Base-by-base conservation (phyloP, 176 grass and related monocot genomes). In the Ananas comosus region DNA sequence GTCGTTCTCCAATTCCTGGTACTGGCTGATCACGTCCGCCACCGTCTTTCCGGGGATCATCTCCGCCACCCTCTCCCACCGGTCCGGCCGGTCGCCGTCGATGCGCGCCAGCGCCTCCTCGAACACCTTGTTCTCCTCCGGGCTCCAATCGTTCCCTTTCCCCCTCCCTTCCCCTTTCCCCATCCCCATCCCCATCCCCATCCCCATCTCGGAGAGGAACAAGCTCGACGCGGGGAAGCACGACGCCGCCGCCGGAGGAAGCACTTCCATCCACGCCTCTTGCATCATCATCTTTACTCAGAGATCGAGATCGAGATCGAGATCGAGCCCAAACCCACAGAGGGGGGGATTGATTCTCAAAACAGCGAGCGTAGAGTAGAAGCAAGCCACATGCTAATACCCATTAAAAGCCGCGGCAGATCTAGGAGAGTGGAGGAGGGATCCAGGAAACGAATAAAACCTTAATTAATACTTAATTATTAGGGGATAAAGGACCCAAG, bases 61-160 rank as follows among this genome's bases (percentile, higher is more conserved):
- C 2, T 28, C 65, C 4, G 74, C 65, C 65, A 77, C 65, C 52
- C 48, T 47, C 33, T 48, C 74, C 74, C 74, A 77, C 27, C 64
- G 51, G 17, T 68, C 53, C 5, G 65, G 74, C 19, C 29, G 49
- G 10, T 69, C 65, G 1, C n/a, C 66, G 51, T 77, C 74, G 65
- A 68, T 49, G 24, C 13, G 51, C 5, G 74, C 74, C n/a, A 77
- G 65, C 11, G 74, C 74, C 25, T 77, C 28, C 74, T 77, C 74
- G 64, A 77, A 77, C 10, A 53, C 50, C 29, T 69, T 77, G 65
- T 77, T 77, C 42, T 77, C 52, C 51, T 77, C 74, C 11, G n/a
- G 65, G 5, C 64, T 77, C 74, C 74, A 77, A 50, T 13, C 18
- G 13, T 16, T 12, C 28, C 33, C 57, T 21, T 17, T 77, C 65